Conservation (phyloP, 2,329 filamentous ascomycete genomes). For the Beauveria caledonica region DNA sequence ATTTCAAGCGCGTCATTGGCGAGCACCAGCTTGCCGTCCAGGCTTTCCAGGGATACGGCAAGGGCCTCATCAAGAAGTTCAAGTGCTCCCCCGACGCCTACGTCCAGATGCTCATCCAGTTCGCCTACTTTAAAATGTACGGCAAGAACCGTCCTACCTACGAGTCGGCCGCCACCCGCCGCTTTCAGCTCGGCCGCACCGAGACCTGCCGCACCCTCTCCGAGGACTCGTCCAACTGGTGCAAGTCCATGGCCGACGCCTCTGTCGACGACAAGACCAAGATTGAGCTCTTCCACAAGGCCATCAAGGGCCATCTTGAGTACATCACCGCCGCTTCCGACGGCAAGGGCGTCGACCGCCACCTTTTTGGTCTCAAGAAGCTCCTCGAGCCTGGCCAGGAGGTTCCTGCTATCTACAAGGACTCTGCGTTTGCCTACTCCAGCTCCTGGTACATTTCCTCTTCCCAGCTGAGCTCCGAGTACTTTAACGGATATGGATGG, state of each 20-base stretch:
- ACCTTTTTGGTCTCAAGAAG: conserved; percentile 96
- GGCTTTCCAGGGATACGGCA: conserved; percentile 94
- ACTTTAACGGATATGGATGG: conserved; percentile 99
- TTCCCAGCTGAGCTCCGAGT: conserved; percentile 87
- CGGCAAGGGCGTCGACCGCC: conserved; percentile 88
- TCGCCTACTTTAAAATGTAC: conserved; percentile 98
- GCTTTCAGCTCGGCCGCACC: conserved; percentile 93
- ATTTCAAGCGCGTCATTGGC: conserved; percentile 75
- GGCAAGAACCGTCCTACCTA: conserved; percentile 96
- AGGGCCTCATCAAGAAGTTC: conserved; percentile 99
- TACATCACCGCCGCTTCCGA: conserved; percentile 87
- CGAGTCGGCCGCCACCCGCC: conserved; percentile 88
- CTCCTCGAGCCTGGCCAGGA: conserved; percentile 73
- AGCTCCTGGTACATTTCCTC: conserved; percentile 83
- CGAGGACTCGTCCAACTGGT: conserved; percentile 86
- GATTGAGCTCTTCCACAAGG: conserved; percentile 70
- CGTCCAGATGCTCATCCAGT: conserved; percentile 96
- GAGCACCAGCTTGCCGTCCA: conserved; percentile 89
- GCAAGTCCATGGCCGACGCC: conserved; percentile 72
- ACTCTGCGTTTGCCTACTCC: conserved; percentile 79
- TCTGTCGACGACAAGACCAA: conserved; percentile 54
- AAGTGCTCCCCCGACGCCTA: conserved; percentile 96
- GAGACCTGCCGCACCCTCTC: conserved; percentile 92
- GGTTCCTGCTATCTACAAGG: conserved; percentile 73
- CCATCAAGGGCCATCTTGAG: conserved; percentile 72